Evolutionary conservation across 805 yeast species (phyloP).

Genomic region (Saccharomycopsis fermentans): DNA sequence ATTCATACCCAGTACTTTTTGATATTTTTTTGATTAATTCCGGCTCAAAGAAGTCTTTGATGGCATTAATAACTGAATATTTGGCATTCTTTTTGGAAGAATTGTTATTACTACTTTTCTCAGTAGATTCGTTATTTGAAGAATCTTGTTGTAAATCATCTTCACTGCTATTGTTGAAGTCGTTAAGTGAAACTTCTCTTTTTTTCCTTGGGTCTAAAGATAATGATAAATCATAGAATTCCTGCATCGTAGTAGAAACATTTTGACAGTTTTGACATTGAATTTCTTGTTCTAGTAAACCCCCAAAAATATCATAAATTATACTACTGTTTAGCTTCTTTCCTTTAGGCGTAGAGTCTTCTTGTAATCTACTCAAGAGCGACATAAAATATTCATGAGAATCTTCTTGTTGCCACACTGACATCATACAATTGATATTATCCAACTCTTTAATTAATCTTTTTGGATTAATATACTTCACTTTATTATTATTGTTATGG

Average conservation of each 20-base stretch:
- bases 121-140: neutral
- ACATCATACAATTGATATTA: slow-evolving; percentile 92
- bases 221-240: slow-evolving; percentile 83
- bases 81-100: slow-evolving; percentile 23
- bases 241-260: slow-evolving; percentile 80
- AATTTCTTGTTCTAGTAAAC: slow-evolving; percentile 73
- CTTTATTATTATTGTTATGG: slow-evolving; percentile 13
- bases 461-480: slow-evolving; percentile 66
- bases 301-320: slow-evolving; percentile 90
- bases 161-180: slow-evolving; percentile 9
- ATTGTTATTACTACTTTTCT: neutral
- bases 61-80: slow-evolving; percentile 65
- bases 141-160: slow-evolving; percentile 8
- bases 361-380: slow-evolving; percentile 75
- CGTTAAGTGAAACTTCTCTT: slow-evolving; percentile 23
- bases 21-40: slow-evolving; percentile 63
- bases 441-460: slow-evolving; percentile 58
- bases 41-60: slow-evolving; percentile 72
- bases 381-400: slow-evolving; percentile 97
- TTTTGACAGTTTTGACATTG: slow-evolving; percentile 77
- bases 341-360: slow-evolving; percentile 89
- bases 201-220: slow-evolving; percentile 52
- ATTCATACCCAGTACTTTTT: slow-evolving; percentile 62
- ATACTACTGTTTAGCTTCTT: slow-evolving; percentile 69
- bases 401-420: slow-evolving; percentile 96